Evolutionary conservation across 495 filamentous ascomycete species (phyloP).

Genomic region (Penicillium coprophilum): DNA sequence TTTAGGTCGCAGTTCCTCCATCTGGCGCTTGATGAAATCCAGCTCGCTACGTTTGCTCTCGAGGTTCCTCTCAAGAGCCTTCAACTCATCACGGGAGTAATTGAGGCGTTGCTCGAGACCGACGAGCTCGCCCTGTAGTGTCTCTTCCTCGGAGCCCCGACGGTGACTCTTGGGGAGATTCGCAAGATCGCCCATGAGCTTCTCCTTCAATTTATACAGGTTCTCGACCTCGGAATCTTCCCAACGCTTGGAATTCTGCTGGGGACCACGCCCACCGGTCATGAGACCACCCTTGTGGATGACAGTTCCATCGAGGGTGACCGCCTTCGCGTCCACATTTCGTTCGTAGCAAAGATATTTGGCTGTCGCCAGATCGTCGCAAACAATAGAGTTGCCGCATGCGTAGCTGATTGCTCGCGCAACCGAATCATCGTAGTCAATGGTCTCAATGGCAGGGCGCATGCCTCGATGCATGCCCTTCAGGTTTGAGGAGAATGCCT

Average conservation of each 20-base stretch:
- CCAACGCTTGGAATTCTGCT: constrained; percentile 75
- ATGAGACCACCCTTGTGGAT: constrained; percentile 97
- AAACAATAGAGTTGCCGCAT: constrained; percentile 94
- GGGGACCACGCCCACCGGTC: constrained; percentile 85
- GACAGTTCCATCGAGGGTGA: constrained; percentile 86
- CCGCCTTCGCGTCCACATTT: constrained; percentile 86
- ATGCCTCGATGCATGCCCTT: constrained; percentile 84
- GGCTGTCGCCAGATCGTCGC: constrained; percentile 80
- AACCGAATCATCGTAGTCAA: constrained; percentile 84
- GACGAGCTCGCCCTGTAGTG: constrained; percentile 72
- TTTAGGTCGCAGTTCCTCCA: constrained; percentile 74
- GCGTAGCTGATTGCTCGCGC: constrained; percentile 93
- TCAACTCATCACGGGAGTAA: constrained; percentile 72
- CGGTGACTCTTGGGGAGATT: constrained; percentile 74
- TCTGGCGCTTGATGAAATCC: constrained; percentile 64
- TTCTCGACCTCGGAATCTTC: constrained; percentile 87
- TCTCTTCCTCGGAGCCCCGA: constrained; percentile 73
- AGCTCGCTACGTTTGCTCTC: constrained; percentile 83
- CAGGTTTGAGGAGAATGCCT: constrained; percentile 79
- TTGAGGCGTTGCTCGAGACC: constrained; percentile 77
- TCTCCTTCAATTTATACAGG: constrained; percentile 68
- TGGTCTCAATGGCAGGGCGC: constrained; percentile 92
- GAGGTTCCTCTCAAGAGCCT: constrained; percentile 80
- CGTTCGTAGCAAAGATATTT: constrained; percentile 86
- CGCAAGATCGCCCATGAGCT: constrained; percentile 67